Conservation (phyloP, 1,284 basidiomycete genomes). For the Cystobasidium slooffiae region DNA sequence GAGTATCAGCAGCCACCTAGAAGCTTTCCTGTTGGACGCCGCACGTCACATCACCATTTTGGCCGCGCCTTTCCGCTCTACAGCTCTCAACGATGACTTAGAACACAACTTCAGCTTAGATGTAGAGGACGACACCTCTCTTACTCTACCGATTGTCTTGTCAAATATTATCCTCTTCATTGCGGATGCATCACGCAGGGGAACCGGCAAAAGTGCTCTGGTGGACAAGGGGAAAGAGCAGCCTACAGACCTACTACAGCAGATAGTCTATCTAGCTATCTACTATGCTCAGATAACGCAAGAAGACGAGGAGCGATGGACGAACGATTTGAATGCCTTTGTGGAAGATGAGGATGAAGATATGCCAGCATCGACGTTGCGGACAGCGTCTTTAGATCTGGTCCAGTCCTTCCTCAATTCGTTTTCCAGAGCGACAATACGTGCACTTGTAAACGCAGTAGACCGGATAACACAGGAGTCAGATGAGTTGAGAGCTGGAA, state of each 20-base stretch:
- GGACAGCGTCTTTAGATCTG: slow-evolving; percentile 82
- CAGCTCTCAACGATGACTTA: slow-evolving; percentile 38
- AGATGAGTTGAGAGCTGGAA: slow-evolving; percentile 60
- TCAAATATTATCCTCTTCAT: slow-evolving; percentile 66
- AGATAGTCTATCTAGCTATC: slow-evolving; percentile 68
- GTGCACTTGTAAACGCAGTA: slow-evolving; percentile 66
- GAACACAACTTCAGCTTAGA: slow-evolving; percentile 22
- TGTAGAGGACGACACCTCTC: slow-evolving; percentile 24
- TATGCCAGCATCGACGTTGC: slow-evolving; percentile 75
- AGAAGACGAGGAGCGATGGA: slow-evolving; percentile 92
- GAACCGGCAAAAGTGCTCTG: slow-evolving; percentile 69
- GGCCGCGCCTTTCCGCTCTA: slow-evolving; percentile 24
- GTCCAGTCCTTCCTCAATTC: slow-evolving; percentile 77
- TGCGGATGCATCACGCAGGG: slow-evolving; percentile 71
- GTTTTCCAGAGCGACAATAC: slow-evolving; percentile 64
- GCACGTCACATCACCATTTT: slow-evolving; percentile 35
- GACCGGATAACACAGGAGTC: slow-evolving; percentile 65
- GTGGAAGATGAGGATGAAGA: slow-evolving; percentile 95
- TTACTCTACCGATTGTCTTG: slow-evolving; percentile 27
- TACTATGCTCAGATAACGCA: slow-evolving; percentile 83
- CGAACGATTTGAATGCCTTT: slow-evolving; percentile 83
- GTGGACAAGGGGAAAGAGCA: slow-evolving; percentile 51
- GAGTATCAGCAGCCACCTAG: slow-evolving; percentile 1
- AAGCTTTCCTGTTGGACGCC: slow-evolving; percentile 12
- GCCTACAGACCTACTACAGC: slow-evolving; percentile 61